Conservation (phyloP, 2,329 filamentous ascomycete genomes). For the Alternaria ethzedia region DNA sequence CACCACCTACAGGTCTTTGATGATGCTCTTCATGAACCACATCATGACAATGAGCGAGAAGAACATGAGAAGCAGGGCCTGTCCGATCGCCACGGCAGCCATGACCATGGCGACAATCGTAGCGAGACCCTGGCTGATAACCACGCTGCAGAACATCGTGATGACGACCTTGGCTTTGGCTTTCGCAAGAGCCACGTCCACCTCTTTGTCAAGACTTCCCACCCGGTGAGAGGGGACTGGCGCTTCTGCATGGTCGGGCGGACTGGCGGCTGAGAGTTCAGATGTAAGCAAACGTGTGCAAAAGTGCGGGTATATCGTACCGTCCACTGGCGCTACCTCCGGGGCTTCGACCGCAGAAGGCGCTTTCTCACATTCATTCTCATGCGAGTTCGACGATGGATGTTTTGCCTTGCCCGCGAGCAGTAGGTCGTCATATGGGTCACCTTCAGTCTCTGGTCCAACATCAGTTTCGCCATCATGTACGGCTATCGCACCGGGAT, state of each 20-base stretch:
- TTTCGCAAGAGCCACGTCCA: background rate
- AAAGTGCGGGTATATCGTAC: background rate
- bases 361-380: background rate
- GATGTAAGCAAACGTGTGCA: background rate
- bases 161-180: background rate
- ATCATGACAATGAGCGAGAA: background rate
- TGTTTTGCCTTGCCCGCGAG: background rate
- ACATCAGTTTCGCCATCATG: background rate
- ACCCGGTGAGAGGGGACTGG: background rate
- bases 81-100: background rate
- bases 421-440: background rate
- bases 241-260: background rate
- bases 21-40: background rate
- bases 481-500: background rate
- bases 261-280: background rate
- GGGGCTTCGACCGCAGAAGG: background rate
- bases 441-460: background rate
- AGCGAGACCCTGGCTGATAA: background rate
- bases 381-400: background rate
- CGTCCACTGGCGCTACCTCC: rapidly evolving
- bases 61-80: background rate
- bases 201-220: background rate
- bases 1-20: background rate
- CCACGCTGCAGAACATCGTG: background rate
- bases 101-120: background rate